phyloP scores from a whole-genome alignment of 768 basidiomycete species.

The Lentinula guzmanii region DNA sequence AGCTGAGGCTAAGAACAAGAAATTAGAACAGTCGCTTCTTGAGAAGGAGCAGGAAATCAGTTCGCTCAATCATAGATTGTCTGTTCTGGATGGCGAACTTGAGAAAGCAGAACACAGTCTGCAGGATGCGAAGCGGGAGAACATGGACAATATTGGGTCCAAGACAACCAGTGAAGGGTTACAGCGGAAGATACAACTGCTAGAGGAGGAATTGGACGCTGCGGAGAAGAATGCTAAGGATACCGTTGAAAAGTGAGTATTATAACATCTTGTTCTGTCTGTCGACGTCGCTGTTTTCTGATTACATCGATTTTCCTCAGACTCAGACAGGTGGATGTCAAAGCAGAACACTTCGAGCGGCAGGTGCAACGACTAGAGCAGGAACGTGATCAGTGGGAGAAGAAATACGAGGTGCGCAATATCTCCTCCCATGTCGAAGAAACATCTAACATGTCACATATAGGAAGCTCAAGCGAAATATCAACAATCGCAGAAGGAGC shows the following conservation, averaged over 20 bases:
- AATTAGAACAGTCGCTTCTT: constrained; percentile 63
- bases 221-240: constrained; percentile 97
- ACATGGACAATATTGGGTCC: constrained; percentile 63
- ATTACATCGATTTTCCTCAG: constrained; percentile 35
- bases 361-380: constrained; percentile 81
- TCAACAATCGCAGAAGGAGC: constrained; percentile 65
- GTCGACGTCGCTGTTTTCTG: constrained; percentile 9
- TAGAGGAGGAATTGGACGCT: constrained; percentile 93
- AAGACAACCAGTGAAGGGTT: constrained; percentile 72
- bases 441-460: constrained; percentile 8
- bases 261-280: background rate
- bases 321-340: constrained; percentile 93
- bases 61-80: constrained; percentile 71
- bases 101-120: constrained; percentile 69
- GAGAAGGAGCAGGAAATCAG: constrained; percentile 81
- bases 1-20: constrained; percentile 82
- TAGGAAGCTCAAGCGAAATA: constrained; percentile 74
- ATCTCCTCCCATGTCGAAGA: background rate
- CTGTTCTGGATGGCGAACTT: constrained; percentile 57
- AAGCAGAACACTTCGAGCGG: constrained; percentile 97
- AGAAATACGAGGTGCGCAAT: constrained; percentile 81
- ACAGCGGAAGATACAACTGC: constrained; percentile 76
- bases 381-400: constrained; percentile 91
- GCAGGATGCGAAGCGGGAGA: constrained; percentile 53
- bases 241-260: constrained; percentile 87